phyloP scores from a whole-genome alignment of 805 yeast species.

The Yamadazyma philogaea region DNA sequence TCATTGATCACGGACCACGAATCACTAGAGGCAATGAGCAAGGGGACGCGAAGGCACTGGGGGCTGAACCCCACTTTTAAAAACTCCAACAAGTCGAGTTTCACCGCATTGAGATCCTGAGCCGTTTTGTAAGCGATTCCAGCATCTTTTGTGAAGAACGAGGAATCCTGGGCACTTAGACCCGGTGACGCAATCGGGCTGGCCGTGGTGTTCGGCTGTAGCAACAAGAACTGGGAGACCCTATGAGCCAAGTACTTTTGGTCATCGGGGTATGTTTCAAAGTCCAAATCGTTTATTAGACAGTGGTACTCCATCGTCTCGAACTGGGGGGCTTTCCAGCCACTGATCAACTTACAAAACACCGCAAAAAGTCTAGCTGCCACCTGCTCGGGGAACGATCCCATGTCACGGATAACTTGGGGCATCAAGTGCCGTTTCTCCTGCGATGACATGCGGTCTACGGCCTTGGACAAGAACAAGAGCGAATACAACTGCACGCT shows the following conservation, averaged over 20 bases:
- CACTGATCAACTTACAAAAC: conserved; percentile 49
- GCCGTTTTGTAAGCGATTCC: conserved; percentile 55
- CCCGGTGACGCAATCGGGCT: conserved; percentile 55
- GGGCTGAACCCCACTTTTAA: conserved; percentile 41
- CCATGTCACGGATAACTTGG: conserved; percentile 44
- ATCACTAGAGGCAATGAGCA: conserved; percentile 65
- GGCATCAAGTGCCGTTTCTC: conserved; percentile 47
- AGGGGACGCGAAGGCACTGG: conserved; percentile 40
- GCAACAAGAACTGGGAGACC: conserved; percentile 55
- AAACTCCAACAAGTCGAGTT: conserved; percentile 32
- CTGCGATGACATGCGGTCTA: conserved; percentile 47
- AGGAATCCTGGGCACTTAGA: conserved; percentile 50
- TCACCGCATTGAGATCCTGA: conserved; percentile 39
- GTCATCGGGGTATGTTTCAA: conserved; percentile 38
- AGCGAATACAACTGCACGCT: conserved; percentile 61
- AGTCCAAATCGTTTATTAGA: conserved; percentile 30
- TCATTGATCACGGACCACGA: conserved; percentile 53
- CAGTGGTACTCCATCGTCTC: conserved; percentile 42
- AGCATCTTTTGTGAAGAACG: conserved; percentile 66
- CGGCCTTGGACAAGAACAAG: conserved; percentile 63
- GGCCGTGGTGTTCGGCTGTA: conserved; percentile 40
- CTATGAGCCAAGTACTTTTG: conserved; percentile 43
- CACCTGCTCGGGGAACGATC: conserved; percentile 29
- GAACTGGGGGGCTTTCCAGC: conserved; percentile 49
- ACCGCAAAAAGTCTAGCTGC: conserved; percentile 62